Evolutionary conservation across 1,284 basidiomycete genomes (phyloP), one percentile per base, ranked within the genome.

Genomic region (Boletellus deceptivus): DNA sequence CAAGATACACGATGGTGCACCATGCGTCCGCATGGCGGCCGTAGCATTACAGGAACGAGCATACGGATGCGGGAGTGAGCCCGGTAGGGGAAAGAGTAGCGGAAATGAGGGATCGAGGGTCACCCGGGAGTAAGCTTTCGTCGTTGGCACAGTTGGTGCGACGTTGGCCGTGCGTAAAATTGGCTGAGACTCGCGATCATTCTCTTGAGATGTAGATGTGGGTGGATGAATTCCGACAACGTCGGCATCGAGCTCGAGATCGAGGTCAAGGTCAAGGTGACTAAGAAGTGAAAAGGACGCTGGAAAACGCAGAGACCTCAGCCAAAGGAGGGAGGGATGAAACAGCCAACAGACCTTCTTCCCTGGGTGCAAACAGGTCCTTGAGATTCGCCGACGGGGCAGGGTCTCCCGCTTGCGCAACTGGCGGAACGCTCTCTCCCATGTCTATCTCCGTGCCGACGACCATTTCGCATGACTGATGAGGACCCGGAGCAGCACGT

Each of bases 311-410:
- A 31, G 39, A 27, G 0, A 41, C 3, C 17, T 55, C 17, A 54
- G 27, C 13, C 13, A 8, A 37, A 7, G 25, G 2, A 22, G 18
- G 10, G 33, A 16, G 0, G 43, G 16, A 46, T 27, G 17, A 33
- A 16, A 36, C 17, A 48, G 31, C n/a, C 5, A 3, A 52, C 43
- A 16, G 54, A 85, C 86, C 79, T 61, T 86, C 79, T 53, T 83
- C 81, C 24, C 74, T 72, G 0, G 86, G 84, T 11, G 81, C 82
- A 55, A 90, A 89, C 2, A 90, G 68, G 55, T 86, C 82, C 59
- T 86, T 87, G 18, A 90, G 72, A 35, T 74, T 72, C 4, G 59
- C 59, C 29, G 43, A 45, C 3, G 60, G 61, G 1, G 53, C 36
- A 39, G 56, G 50, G 31, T 58, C 44, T 35, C 18, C 6, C 2